Conservation (phyloP, 495 filamentous ascomycete genomes). For the Neurospora sp. region DNA sequence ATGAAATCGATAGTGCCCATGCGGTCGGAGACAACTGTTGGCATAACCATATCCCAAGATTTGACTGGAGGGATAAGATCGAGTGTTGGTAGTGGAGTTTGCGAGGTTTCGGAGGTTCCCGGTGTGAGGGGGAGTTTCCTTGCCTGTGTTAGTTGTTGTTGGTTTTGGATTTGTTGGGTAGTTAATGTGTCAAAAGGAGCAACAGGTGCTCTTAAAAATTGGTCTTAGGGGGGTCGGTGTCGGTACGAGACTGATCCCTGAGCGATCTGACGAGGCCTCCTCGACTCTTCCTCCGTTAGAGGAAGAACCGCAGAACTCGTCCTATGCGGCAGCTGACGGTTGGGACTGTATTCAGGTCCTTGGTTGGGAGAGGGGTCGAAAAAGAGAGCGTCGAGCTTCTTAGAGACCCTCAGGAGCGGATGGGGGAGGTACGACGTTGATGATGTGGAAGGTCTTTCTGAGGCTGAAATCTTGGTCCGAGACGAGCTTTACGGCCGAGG, state of each 20-base stretch:
- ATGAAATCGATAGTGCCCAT: slow-evolving; percentile 28
- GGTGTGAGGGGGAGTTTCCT: neutral
- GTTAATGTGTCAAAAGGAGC: slow-evolving; percentile 1
- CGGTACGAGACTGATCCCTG: slow-evolving; percentile 65
- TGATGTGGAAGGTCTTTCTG: slow-evolving; percentile 55
- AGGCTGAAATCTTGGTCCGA: slow-evolving; percentile 73
- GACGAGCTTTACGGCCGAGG: slow-evolving; percentile 49
- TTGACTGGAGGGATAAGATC: slow-evolving; percentile 9
- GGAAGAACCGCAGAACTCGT: slow-evolving; percentile 92
- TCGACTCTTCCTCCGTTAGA: slow-evolving; percentile 90
- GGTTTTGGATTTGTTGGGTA: neutral
- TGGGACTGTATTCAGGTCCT: slow-evolving; percentile 43
- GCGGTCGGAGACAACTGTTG: slow-evolving; percentile 39
- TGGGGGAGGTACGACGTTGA: slow-evolving; percentile 38
- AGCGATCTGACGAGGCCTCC: slow-evolving; percentile 76
- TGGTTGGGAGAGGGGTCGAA: slow-evolving; percentile 47
- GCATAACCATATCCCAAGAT: slow-evolving; percentile 45
- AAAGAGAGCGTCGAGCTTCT: slow-evolving; percentile 35
- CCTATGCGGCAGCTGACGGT: slow-evolving; percentile 97
- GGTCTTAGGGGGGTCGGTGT: slow-evolving; percentile 83
- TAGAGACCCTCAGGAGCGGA: slow-evolving; percentile 43
- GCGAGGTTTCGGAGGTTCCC: neutral
- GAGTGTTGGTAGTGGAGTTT: slow-evolving; percentile 1
- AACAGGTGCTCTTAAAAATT: slow-evolving; percentile 11
- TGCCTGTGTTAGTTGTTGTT: neutral